Evolutionary conservation across 2,329 filamentous ascomycete genomes (phyloP).

Genomic region (Exophiala bonariae): DNA sequence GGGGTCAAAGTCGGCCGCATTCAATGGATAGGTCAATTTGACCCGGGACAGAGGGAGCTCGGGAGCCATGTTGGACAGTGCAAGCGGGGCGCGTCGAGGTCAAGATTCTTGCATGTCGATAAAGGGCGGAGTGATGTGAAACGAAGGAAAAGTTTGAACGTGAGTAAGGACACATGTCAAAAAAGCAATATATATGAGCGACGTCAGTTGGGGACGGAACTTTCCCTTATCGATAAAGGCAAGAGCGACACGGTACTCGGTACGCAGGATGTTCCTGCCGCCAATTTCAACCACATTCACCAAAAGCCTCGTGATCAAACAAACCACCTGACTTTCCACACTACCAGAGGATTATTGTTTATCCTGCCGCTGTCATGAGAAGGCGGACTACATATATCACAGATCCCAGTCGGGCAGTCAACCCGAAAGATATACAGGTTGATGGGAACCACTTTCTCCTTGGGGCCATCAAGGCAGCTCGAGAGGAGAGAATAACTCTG

Average conservation of each 20-base stretch:
- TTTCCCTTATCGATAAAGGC: slow-evolving; percentile 7
- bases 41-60: slow-evolving; percentile 20
- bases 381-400: slow-evolving; percentile 23
- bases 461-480: slow-evolving; percentile 62
- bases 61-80: slow-evolving; percentile 14
- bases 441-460: slow-evolving; percentile 56
- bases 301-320: too few species aligned
- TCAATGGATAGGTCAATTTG: slow-evolving; percentile 75
- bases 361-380: slow-evolving; percentile 8
- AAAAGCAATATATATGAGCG: too few species aligned
- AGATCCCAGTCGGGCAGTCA: slow-evolving; percentile 41
- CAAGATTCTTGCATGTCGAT: too few species aligned
- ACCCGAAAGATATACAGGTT: slow-evolving; percentile 64
- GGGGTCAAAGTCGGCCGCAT: slow-evolving; percentile 84
- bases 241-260: too few species aligned
- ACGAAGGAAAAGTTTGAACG: too few species aligned
- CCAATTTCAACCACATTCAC: too few species aligned
- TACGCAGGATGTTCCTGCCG: too few species aligned
- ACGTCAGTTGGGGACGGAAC: too few species aligned
- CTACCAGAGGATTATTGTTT: too few species aligned
- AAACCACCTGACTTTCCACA: too few species aligned
- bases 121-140: too few species aligned
- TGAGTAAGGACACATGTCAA: too few species aligned
- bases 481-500: slow-evolving; percentile 78
- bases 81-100: neutral